phyloP scores from a whole-genome alignment of 176 grass and related monocot species.

The Aechmea fasciata region DNA sequence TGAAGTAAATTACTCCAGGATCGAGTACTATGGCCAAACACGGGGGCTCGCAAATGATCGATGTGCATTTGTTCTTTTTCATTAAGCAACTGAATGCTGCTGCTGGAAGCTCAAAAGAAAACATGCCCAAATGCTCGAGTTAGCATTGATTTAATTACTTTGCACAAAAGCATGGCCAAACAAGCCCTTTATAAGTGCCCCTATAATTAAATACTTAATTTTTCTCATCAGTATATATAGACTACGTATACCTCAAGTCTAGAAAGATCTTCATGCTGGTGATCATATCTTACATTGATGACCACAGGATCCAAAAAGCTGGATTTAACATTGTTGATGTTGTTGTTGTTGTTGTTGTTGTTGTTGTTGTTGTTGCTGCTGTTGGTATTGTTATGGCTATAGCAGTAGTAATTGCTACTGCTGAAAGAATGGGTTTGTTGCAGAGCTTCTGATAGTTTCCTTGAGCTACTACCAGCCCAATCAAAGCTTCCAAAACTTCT shows the following conservation, averaged over 20 bases:
- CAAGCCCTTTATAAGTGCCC: too few species aligned
- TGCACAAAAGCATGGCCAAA: too few species aligned
- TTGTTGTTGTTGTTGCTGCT: constrained; percentile 5
- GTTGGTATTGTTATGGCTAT: background rate
- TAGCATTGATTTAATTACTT: too few species aligned
- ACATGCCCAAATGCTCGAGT: too few species aligned
- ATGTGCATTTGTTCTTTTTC: too few species aligned
- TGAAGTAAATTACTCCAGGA: too few species aligned
- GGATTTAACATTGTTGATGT: constrained; percentile 8
- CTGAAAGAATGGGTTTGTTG: background rate
- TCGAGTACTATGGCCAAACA: too few species aligned
- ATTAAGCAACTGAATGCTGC: too few species aligned
- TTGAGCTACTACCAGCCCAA: background rate
- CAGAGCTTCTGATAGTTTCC: constrained; percentile 1
- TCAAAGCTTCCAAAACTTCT: constrained; percentile 18
- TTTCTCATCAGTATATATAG: too few species aligned
- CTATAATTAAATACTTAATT: too few species aligned
- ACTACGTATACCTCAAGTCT: constrained; percentile 22
- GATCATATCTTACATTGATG: constrained; percentile 33
- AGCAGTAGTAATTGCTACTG: constrained; percentile 1
- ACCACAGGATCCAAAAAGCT: constrained; percentile 28
- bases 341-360: background rate
- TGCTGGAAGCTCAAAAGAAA: too few species aligned
- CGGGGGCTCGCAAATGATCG: too few species aligned
- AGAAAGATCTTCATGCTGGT: constrained; percentile 21